phyloP scores from a whole-genome alignment of 2,329 filamentous ascomycete species.

The Colletotrichum tropicicola region DNA sequence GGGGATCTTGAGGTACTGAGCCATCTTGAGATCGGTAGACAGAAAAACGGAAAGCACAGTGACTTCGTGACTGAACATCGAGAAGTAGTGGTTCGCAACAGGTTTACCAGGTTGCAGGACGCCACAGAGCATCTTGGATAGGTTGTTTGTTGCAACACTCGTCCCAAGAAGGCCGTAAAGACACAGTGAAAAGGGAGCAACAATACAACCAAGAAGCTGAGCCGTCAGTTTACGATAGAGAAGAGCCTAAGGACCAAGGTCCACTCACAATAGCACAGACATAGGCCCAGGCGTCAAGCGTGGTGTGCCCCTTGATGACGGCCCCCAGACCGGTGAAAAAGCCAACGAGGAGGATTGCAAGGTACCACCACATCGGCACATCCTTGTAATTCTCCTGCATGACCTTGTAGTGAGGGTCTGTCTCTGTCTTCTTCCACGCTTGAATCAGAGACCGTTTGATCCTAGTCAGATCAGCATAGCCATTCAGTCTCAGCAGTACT shows the following conservation, averaged over 20 bases:
- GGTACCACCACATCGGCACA: constrained; percentile 53
- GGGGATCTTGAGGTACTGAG: constrained; percentile 78
- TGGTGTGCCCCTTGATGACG: constrained; percentile 39
- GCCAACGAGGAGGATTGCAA: constrained; percentile 41
- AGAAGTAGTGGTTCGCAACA: constrained; percentile 55
- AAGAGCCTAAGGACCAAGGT: too few species aligned
- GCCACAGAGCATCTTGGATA: constrained; percentile 56
- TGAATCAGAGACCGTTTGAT: constrained; percentile 29
- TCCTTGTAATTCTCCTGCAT: constrained; percentile 50
- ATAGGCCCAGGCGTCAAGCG: constrained; percentile 26
- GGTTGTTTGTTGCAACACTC: constrained; percentile 40
- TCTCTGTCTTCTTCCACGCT: constrained; percentile 36
- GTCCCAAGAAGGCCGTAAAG: constrained; percentile 24
- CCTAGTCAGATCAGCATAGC: too few species aligned
- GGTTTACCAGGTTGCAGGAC: constrained; percentile 52
- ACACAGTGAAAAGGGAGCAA: constrained; percentile 27
- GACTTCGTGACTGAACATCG: constrained; percentile 43
- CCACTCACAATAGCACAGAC: constrained; percentile 22
- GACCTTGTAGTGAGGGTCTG: constrained; percentile 52
- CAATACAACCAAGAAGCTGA: constrained; percentile 26
- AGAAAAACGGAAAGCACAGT: constrained; percentile 43
- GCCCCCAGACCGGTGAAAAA: constrained; percentile 47
- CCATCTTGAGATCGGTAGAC: constrained; percentile 70
- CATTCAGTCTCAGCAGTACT: too few species aligned
- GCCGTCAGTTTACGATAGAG: too few species aligned